Conservation (phyloP, 2,329 filamentous ascomycete genomes). For the Fusarium clavum region DNA sequence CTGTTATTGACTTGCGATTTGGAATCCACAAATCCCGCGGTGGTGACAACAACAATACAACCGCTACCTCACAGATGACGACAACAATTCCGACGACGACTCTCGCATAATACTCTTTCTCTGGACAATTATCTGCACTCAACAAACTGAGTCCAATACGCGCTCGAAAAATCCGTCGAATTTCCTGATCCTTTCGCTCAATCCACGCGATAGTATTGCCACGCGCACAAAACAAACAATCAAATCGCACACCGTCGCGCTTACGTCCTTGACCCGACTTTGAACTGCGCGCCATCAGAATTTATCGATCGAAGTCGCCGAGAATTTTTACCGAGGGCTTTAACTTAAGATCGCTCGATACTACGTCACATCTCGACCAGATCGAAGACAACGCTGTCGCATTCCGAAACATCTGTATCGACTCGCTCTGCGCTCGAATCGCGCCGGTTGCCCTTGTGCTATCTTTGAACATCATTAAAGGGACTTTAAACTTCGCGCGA, state of each 20-base stretch:
- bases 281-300: not conserved
- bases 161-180: constrained; percentile 9
- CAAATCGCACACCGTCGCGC: constrained; percentile 20
- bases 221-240: constrained; percentile 23
- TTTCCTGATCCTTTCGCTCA: constrained; percentile 25
- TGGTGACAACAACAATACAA: constrained; percentile 28
- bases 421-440: constrained; percentile 28
- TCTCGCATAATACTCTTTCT: constrained; percentile 19
- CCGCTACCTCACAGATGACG: constrained; percentile 22
- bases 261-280: not conserved
- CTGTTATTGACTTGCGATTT: constrained; percentile 36
- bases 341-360: constrained; percentile 12
- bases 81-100: constrained; percentile 18
- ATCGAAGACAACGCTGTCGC: constrained; percentile 44
- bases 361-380: constrained; percentile 23
- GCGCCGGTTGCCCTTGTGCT: constrained; percentile 6
- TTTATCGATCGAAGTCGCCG: constrained; percentile 9
- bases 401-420: constrained; percentile 40
- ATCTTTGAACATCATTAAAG: constrained; percentile 30
- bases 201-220: constrained; percentile 16
- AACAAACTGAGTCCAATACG: constrained; percentile 17
- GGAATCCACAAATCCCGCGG: constrained; percentile 26
- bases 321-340: constrained; percentile 15
- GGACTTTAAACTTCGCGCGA: constrained; percentile 19
- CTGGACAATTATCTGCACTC: constrained; percentile 6